Evolutionary conservation across 2,329 filamentous ascomycete species (phyloP).

Genomic region (Stenocarpella maydis): DNA sequence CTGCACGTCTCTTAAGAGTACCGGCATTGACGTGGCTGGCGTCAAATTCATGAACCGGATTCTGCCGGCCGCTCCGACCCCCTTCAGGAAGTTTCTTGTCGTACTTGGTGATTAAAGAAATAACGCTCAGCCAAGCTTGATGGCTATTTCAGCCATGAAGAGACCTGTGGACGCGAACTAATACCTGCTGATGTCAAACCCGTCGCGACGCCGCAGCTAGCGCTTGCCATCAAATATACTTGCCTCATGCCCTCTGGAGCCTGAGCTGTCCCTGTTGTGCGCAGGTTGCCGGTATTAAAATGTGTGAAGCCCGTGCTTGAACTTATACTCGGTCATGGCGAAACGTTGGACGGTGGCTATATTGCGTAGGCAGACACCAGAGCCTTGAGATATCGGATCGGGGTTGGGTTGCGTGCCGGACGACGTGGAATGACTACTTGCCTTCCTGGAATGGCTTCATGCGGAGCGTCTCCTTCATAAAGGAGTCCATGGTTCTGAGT

Average conservation of each 20-base stretch:
- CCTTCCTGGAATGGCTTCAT: constrained; percentile 36
- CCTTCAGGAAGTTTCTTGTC: constrained; percentile 37
- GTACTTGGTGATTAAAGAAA: constrained; percentile 38
- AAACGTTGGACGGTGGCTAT: constrained; percentile 22
- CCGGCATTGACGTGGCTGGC: background rate
- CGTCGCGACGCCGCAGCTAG: constrained; percentile 34
- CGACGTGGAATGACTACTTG: too few species aligned
- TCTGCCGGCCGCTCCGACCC: constrained; percentile 34
- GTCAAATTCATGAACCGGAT: constrained; percentile 1
- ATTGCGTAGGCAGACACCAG: background rate
- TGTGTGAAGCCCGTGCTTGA: constrained; percentile 36
- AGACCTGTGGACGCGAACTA: constrained; percentile 38
- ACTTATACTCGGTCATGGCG: constrained; percentile 8
- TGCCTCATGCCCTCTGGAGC: constrained; percentile 27
- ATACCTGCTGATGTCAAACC: constrained; percentile 37
- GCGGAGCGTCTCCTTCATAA: constrained; percentile 38
- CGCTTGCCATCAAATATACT: constrained; percentile 37
- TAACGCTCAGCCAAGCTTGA: constrained; percentile 41
- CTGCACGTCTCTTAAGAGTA: background rate
- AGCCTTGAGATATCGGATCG: background rate
- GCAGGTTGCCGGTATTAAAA: too few species aligned
- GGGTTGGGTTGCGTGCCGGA: too few species aligned
- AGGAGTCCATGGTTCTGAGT: constrained; percentile 36
- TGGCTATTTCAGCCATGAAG: constrained; percentile 22
- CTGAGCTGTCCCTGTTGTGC: constrained; percentile 30